Conservation (phyloP, 306 rosid species). For the Clitoria ternatea region DNA sequence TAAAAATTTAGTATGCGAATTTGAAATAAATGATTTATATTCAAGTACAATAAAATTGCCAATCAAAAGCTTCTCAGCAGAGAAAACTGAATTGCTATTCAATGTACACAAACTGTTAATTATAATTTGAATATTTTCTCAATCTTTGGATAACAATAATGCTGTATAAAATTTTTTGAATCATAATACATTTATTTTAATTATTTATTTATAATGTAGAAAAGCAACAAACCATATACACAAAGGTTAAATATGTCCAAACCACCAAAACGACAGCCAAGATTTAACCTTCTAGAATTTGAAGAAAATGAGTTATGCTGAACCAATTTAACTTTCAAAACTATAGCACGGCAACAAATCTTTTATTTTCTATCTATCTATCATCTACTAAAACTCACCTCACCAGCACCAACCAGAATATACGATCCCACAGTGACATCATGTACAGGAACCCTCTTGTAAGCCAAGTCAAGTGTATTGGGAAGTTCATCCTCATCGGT, state of each 20-base stretch:
- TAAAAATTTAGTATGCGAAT: too few species aligned
- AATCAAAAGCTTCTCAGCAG: too few species aligned
- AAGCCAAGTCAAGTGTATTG: slow-evolving; percentile 69
- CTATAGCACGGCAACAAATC: background rate
- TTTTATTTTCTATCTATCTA: too few species aligned
- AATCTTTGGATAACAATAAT: background rate
- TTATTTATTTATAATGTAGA: background rate
- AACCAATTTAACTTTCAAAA: slow-evolving; percentile 17
- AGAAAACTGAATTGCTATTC: too few species aligned
- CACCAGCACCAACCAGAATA: slow-evolving; percentile 90
- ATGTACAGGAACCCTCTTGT: slow-evolving; percentile 88
- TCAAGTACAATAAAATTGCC: too few species aligned
- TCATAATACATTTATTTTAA: background rate
- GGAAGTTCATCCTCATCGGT: slow-evolving; percentile 66
- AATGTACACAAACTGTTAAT: too few species aligned
- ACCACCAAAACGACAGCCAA: slow-evolving; percentile 14
- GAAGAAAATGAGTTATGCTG: background rate
- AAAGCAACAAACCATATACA: slow-evolving; percentile 14
- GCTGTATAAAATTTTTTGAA: background rate
- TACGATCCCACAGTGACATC: slow-evolving; percentile 71
- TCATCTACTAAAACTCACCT: slow-evolving; percentile 54
- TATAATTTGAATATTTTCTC: background rate
- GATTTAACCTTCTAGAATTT: background rate
- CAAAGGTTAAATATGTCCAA: background rate
- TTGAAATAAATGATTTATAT: too few species aligned